These are phyloP conservation scores for Collybia mongolica DNA, from an alignment of 768 basidiomycete species.

Conservation along the genomic window DNA sequence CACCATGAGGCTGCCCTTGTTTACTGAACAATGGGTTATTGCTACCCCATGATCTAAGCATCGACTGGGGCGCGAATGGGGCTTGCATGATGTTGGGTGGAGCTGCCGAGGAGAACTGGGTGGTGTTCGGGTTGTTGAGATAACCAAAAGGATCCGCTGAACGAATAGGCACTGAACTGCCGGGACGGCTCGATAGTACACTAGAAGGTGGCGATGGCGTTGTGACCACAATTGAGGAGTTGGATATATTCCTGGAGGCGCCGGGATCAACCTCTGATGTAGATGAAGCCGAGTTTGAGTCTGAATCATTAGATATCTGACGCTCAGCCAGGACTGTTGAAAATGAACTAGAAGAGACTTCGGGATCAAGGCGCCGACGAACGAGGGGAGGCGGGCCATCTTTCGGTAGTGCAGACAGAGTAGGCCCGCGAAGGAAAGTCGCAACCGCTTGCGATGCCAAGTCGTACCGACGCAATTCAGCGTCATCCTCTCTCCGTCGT, in stretches of 20 bases:
- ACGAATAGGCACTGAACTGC: conserved; percentile 12
- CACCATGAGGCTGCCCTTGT: conserved; percentile 43
- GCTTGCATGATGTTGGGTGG: conserved; percentile 29
- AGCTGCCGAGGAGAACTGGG: conserved; percentile 21
- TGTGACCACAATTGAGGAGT: conserved; percentile 25
- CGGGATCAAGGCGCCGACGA: conserved; percentile 31
- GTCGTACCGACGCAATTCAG: conserved; percentile 49
- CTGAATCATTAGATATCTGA: conserved; percentile 15
- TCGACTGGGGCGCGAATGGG: conserved; percentile 27
- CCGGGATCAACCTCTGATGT: conserved; percentile 14
- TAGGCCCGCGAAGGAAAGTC: conserved; percentile 42
- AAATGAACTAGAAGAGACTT: background rate
- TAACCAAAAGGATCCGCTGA: conserved; percentile 62
- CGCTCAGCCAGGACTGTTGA: background rate
- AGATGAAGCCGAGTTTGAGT: conserved; percentile 15
- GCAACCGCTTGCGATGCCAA: conserved; percentile 54
- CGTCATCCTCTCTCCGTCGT: conserved; percentile 58
- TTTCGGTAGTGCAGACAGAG: conserved; percentile 18
- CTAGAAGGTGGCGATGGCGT: conserved; percentile 23
- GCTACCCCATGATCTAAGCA: conserved; percentile 34
- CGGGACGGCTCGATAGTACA: conserved; percentile 3
- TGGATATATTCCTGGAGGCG: conserved; percentile 8
- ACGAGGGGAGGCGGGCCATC: conserved; percentile 32
- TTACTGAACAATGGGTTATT: conserved; percentile 26
- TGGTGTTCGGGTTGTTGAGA: conserved; percentile 38